phyloP scores from a whole-genome alignment of 164 flowering plant species.

The Echeveria elegans region DNA sequence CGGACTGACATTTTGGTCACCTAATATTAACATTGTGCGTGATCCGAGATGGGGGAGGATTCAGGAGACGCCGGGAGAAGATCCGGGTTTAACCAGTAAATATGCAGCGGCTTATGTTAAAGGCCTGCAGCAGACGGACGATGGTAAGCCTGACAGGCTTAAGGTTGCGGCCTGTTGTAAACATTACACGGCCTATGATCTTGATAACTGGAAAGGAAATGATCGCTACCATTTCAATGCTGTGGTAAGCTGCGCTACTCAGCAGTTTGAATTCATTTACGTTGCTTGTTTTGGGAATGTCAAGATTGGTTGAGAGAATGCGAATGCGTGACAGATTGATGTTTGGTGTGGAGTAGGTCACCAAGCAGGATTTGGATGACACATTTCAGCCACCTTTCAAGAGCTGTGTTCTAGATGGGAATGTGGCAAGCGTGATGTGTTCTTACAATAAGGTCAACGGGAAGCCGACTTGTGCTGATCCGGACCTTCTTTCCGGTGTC shows the following conservation, averaged over 20 bases:
- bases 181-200: slow-evolving; percentile 91
- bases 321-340: background rate
- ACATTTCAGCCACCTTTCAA: slow-evolving; percentile 96
- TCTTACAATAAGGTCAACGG: slow-evolving; percentile 93
- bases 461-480: slow-evolving; percentile 84
- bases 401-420: slow-evolving; percentile 90
- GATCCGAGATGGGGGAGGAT: slow-evolving; percentile 99
- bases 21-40: slow-evolving; percentile 76
- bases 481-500: slow-evolving; percentile 62
- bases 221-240: slow-evolving; percentile 80
- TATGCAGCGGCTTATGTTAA: slow-evolving; percentile 63
- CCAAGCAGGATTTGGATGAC: slow-evolving; percentile 88
- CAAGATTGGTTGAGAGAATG: background rate
- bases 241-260: slow-evolving; percentile 39
- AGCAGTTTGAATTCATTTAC: background rate
- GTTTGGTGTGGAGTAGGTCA: slow-evolving; percentile 37
- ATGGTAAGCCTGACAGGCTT: slow-evolving; percentile 41
- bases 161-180: slow-evolving; percentile 97
- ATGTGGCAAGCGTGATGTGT: slow-evolving; percentile 98
- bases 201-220: slow-evolving; percentile 84
- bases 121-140: slow-evolving; percentile 72
- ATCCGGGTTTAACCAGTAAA: slow-evolving; percentile 74
- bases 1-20: slow-evolving; percentile 92
- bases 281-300: background rate
- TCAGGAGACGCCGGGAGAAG: slow-evolving; percentile 98